A percentile compares a stretch with the other conserved stretches of the same genome.
Evolutionary conservation across 2,329 filamentous ascomycete species (phyloP).

Genomic region (Chaetomiaceae sp.): DNA sequence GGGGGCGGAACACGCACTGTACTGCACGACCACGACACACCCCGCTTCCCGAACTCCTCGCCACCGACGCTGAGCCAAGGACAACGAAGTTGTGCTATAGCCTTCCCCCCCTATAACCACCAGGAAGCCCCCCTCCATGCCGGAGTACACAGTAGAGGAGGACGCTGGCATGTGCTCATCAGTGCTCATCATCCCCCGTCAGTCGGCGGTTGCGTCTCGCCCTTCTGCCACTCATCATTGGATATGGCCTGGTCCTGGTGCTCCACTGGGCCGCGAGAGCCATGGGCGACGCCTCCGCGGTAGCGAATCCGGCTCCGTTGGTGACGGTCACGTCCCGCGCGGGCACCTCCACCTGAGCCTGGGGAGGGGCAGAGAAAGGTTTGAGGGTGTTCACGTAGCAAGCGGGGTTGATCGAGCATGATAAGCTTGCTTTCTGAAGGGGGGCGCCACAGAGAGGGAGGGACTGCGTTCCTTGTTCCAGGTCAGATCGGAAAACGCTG

Average conservation of each 20-base stretch:
- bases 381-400: background rate
- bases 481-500: no score
- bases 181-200: slow-evolving; percentile 9
- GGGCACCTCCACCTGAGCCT: slow-evolving; percentile 5
- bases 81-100: slow-evolving; percentile 3
- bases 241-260: slow-evolving; percentile 11
- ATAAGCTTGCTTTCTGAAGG: background rate
- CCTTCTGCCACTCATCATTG: slow-evolving; percentile 15
- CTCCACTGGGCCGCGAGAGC: slow-evolving; percentile 16
- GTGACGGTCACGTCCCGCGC: slow-evolving; percentile 7
- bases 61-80: background rate
- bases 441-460: background rate
- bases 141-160: no score
- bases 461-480: background rate
- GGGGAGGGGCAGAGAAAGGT: background rate
- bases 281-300: slow-evolving; percentile 16
- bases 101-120: slow-evolving; percentile 6
- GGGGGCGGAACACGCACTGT: slow-evolving; percentile 14
- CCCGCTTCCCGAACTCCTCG: no score
- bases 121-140: no score
- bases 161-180: slow-evolving; percentile 6
- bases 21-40: slow-evolving; percentile 12
- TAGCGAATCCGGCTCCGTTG: slow-evolving; percentile 18
- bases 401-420: background rate
- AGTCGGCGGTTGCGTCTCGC: slow-evolving; percentile 9